Evolutionary conservation across 306 rosid species (phyloP).

Genomic region (Mimosa bimucronata): DNA sequence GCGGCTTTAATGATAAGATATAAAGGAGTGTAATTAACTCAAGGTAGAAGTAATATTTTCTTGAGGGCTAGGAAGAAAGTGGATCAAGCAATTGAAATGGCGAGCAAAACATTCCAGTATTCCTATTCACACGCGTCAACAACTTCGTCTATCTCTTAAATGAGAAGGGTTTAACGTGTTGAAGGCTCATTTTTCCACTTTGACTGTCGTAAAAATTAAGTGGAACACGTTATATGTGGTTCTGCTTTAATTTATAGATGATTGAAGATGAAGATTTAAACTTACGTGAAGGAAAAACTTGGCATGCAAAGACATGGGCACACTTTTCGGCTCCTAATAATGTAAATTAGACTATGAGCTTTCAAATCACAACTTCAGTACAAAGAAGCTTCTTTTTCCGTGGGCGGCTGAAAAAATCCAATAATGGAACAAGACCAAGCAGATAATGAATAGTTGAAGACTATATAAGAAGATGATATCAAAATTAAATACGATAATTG

Average conservation of each 20-base stretch:
- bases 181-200: constrained; percentile 28
- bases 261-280: constrained; percentile 18
- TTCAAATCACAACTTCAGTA: constrained; percentile 6
- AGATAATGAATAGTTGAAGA: not conserved
- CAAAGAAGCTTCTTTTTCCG: not conserved
- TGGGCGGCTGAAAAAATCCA: not conserved
- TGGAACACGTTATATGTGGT: not conserved
- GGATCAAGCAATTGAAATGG: not conserved
- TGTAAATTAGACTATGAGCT: not conserved
- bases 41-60: not conserved
- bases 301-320: constrained; percentile 41
- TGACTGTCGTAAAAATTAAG: not conserved
- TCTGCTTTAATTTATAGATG: not conserved
- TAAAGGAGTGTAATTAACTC: not conserved
- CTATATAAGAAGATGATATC: too few relatives aligned
- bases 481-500: not conserved
- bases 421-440: not conserved
- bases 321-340: constrained; percentile 41
- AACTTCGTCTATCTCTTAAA: constrained; percentile 25
- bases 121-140: constrained; percentile 20
- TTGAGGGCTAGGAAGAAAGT: not conserved
- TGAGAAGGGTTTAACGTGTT: not conserved
- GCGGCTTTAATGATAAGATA: not conserved
- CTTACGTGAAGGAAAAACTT: constrained; percentile 12
- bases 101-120: not conserved